phyloP scores from a whole-genome alignment of 176 grass and related monocot genomes.

The Pharus latifolius region DNA sequence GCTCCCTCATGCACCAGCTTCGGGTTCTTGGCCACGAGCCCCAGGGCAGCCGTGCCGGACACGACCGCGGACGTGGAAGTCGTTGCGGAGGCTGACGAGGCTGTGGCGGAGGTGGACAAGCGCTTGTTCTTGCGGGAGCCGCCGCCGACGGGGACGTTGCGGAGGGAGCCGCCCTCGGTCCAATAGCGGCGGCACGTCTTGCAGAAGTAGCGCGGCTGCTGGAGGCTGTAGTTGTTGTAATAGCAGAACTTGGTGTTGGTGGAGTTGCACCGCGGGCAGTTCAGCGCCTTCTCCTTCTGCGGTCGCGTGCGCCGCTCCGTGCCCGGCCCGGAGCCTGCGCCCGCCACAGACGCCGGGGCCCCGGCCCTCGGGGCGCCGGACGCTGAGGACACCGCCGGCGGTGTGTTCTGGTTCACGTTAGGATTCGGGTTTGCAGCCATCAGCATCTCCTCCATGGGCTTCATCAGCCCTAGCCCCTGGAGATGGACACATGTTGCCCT shows the following conservation, averaged over 20 bases:
- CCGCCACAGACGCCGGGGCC: constrained; percentile 1
- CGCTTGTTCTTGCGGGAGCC: constrained; percentile 85
- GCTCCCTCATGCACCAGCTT: constrained; percentile 64
- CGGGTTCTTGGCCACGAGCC: constrained; percentile 39
- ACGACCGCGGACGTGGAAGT: constrained; percentile 20
- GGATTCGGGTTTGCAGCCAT: constrained; percentile 37
- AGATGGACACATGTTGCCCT: constrained; percentile 25
- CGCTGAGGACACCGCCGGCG: neutral
- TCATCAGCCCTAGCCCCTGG: constrained; percentile 67
- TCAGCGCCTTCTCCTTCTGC: constrained; percentile 70
- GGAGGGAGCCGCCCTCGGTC: constrained; percentile 86
- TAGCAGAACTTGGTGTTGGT: constrained; percentile 98
- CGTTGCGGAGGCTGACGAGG: constrained; percentile 19
- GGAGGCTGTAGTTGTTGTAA: constrained; percentile 94
- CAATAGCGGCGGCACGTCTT: constrained; percentile 93
- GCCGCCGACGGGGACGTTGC: constrained; percentile 82
- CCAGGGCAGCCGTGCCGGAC: constrained; percentile 20
- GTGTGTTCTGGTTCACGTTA: constrained; percentile 16
- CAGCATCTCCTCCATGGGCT: constrained; percentile 78
- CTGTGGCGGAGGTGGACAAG: constrained; percentile 34
- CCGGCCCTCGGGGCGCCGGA: constrained; percentile 8
- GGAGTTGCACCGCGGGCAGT: constrained; percentile 81
- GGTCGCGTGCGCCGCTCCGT: constrained; percentile 46
- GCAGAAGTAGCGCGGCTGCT: constrained; percentile 94
- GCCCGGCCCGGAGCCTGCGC: constrained; percentile 8